Evolutionary conservation across 306 rosid species (phyloP).

Genomic region (Cucumis melo): DNA sequence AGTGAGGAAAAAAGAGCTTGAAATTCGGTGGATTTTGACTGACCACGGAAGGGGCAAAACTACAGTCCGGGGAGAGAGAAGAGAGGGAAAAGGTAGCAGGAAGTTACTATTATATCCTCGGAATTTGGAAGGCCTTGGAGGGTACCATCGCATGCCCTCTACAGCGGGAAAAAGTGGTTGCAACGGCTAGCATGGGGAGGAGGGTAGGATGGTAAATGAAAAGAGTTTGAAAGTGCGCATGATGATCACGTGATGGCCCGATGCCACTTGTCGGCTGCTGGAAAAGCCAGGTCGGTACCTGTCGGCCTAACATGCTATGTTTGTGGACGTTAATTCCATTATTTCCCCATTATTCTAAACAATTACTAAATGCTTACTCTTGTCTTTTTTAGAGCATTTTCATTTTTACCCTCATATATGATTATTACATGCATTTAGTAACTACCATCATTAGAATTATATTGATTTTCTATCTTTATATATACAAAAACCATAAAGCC

Average conservation of each 20-base stretch:
- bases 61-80: slow-evolving; percentile 4
- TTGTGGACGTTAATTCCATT: slow-evolving; percentile 1
- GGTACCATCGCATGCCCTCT: neutral
- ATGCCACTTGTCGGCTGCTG: slow-evolving; percentile 28
- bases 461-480: too few species aligned
- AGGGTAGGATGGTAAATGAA: slow-evolving; percentile 31
- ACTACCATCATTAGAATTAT: too few species aligned
- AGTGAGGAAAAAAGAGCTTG: neutral
- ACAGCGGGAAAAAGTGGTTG: neutral
- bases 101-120: slow-evolving; percentile 34
- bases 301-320: neutral
- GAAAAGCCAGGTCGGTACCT: slow-evolving; percentile 8
- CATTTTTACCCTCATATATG: too few species aligned
- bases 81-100: neutral
- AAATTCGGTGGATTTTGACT: slow-evolving; percentile 4
- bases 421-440: too few species aligned
- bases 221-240: slow-evolving; percentile 18
- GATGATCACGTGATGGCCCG: slow-evolving; percentile 23
- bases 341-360: neutral
- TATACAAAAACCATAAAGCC: too few species aligned
- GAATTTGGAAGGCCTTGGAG: neutral
- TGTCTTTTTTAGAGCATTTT: too few species aligned
- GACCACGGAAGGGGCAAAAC: slow-evolving; percentile 22
- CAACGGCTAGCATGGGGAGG: slow-evolving; percentile 67
- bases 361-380: neutral